Evolutionary conservation across 1,139 yeast genomes (phyloP), one percentile per base, ranked within the genome.

Genomic region (Pichia sp.): DNA sequence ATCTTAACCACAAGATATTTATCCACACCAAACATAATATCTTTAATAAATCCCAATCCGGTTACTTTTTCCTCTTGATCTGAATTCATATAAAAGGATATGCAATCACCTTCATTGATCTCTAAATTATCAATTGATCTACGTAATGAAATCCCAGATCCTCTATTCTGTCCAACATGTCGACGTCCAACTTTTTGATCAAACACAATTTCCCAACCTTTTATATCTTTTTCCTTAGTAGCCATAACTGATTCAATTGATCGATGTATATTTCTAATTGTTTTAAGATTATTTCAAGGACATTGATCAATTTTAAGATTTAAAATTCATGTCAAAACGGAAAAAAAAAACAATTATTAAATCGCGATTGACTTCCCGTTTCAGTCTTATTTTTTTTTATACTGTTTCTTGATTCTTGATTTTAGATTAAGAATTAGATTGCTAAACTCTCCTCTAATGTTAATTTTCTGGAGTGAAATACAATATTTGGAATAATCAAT

Each of bases 101-200:
- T 52, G 29, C 69, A 59, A 52, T 72, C 76, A 1, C 81, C 80
- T n/a, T 59, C 66, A 41, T 61, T 64, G 26, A 76, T 47, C 47
- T 64, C 68, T 30, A 73, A 54, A 3, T 65, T 69, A 56, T 76
- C 81, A 1, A 47, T 40, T 10, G 51, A 57, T 37, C 66, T 45
- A 36, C 51, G 53, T 26, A 65, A 51, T 0, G 54, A 40, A 8
- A 63, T 53, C 7, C 40, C 42, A 11, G 44, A 38, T 42, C 50
- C 38, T 36, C 47, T 42, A 26, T 44, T 34, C 32, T 61, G 46
- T 42, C 61, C 18, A 18, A 18, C 18, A 18, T 18, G 18, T 18
- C 18, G 18, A 18, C 18, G 18, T 18, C 18, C 18, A 18, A 18
- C 40, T 11, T 53, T 55, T 2, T 42, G 51, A 2, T 53, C 53